Percentiles rank a stretch among this genome's conserved stretches.
These are phyloP conservation scores for Fusarium mexicanum DNA, from an alignment of 2,329 filamentous ascomycete genomes.

Conservation along the genomic window DNA sequence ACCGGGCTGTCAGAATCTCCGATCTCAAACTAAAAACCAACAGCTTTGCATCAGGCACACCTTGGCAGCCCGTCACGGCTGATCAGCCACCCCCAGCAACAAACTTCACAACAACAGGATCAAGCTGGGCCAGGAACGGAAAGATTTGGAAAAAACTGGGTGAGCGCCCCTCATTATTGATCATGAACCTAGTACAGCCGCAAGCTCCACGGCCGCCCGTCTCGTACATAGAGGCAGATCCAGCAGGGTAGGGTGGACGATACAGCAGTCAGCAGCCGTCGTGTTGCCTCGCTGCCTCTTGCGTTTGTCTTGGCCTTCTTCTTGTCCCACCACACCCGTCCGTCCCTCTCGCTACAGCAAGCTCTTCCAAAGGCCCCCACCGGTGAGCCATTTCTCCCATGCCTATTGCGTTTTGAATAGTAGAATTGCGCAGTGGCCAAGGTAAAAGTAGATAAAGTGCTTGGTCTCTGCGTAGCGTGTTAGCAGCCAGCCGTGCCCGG, in stretches of 20 bases:
- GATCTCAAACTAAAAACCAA: conserved; percentile 9
- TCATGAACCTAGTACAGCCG: conserved; percentile 36
- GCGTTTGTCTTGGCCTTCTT: background rate
- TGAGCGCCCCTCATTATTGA: conserved; percentile 39
- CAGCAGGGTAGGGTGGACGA: conserved; percentile 29
- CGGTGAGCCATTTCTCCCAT: conserved; percentile 43
- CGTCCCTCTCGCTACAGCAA: conserved; percentile 39
- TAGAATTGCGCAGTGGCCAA: conserved; percentile 96
- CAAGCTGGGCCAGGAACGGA: conserved; percentile 15
- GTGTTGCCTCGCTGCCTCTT: conserved; percentile 21
- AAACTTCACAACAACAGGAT: conserved; percentile 8
- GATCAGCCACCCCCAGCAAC: conserved; percentile 7
- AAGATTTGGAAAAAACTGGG: conserved; percentile 36
- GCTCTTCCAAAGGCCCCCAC: conserved; percentile 44
- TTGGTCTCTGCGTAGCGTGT: conserved; percentile 80
- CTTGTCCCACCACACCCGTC: conserved; percentile 29
- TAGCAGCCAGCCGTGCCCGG: conserved; percentile 7
- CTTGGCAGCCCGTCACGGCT: conserved; percentile 6
- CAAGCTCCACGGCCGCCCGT: conserved; percentile 17
- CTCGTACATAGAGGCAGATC: conserved; percentile 32
- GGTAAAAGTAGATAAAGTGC: conserved; percentile 99
- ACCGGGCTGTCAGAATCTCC: background rate
- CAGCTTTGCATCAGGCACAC: conserved; percentile 22
- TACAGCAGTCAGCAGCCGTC: conserved; percentile 30
- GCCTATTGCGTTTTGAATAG: conserved; percentile 97